A percentile compares a stretch with the other conserved stretches of the same genome.
Conservation (phyloP, 2,329 filamentous ascomycete genomes). For the Elsinoe necatrix region DNA sequence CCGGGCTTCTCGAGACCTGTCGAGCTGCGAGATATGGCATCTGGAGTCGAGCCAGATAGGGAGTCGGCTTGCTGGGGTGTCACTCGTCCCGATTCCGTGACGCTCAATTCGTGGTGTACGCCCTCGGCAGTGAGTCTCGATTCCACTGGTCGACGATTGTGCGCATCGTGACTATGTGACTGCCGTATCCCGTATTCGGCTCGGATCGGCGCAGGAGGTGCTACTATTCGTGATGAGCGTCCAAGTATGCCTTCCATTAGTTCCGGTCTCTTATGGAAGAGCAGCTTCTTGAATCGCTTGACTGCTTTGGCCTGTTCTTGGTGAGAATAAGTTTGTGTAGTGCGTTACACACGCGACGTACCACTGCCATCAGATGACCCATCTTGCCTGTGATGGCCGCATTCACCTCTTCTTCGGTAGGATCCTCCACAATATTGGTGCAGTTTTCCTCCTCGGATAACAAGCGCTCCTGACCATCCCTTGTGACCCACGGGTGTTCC, state of each 20-base stretch:
- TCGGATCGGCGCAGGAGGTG: conserved; percentile 48
- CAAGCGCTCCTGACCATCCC: conserved; percentile 64
- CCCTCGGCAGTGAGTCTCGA: conserved; percentile 46
- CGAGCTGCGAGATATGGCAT: neutral
- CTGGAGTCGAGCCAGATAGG: neutral
- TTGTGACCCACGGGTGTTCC: conserved; percentile 92
- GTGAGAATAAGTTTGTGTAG: neutral
- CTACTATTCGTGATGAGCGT: conserved; percentile 48
- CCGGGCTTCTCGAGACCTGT: neutral
- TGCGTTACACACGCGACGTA: conserved; percentile 32
- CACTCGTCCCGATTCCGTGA: conserved; percentile 19
- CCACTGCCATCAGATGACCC: conserved; percentile 74
- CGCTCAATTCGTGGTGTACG: conserved; percentile 41
- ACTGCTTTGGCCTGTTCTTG: conserved; percentile 71
- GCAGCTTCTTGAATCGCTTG: conserved; percentile 71
- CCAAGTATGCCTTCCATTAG: conserved; percentile 53
- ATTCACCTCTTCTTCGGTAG: conserved; percentile 84
- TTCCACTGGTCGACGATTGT: conserved; percentile 44
- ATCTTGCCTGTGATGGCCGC: conserved; percentile 86
- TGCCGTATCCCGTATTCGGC: conserved; percentile 27
- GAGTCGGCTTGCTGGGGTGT: conserved; percentile 1
- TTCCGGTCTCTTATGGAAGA: conserved; percentile 49
- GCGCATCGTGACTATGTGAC: conserved; percentile 43
- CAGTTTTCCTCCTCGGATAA: conserved; percentile 81
- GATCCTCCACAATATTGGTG: conserved; percentile 66